Conservation (phyloP, 805 yeast genomes). For the Candida ulmi region DNA sequence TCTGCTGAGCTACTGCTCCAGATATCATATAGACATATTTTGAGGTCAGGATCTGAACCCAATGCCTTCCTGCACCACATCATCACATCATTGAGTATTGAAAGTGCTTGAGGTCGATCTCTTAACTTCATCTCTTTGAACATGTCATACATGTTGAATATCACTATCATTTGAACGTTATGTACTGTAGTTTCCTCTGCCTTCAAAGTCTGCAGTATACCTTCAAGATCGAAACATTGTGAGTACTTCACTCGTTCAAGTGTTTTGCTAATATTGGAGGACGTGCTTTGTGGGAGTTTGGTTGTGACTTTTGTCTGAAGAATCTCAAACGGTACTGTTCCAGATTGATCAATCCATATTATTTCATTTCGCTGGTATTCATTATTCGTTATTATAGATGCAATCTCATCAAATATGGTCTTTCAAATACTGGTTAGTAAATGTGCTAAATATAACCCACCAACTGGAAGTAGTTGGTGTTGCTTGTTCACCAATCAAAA, state of each 20-base stretch:
- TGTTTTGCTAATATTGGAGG: no score
- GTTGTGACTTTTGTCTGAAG: background rate
- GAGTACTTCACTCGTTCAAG: background rate
- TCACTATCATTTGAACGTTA: background rate
- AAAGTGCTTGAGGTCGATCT: background rate
- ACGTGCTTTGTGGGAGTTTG: background rate
- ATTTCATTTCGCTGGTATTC: background rate
- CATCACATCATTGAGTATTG: background rate
- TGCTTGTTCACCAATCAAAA: no score
- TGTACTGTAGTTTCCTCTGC: background rate
- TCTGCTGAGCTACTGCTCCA: background rate
- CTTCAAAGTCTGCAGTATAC: background rate
- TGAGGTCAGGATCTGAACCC: background rate
- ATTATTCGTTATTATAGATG: background rate
- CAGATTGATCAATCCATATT: background rate
- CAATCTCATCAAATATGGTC: background rate
- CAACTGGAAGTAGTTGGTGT: no score
- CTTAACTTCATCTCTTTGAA: background rate
- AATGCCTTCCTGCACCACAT: background rate
- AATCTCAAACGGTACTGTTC: conserved; percentile 1
- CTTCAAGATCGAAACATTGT: conserved; percentile 1
- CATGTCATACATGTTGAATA: background rate
- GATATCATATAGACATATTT: background rate
- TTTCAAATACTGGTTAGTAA: no score
- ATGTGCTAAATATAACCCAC: no score